phyloP scores from a whole-genome alignment of 805 yeast species.

The Hanseniaspora jakobsenii region DNA sequence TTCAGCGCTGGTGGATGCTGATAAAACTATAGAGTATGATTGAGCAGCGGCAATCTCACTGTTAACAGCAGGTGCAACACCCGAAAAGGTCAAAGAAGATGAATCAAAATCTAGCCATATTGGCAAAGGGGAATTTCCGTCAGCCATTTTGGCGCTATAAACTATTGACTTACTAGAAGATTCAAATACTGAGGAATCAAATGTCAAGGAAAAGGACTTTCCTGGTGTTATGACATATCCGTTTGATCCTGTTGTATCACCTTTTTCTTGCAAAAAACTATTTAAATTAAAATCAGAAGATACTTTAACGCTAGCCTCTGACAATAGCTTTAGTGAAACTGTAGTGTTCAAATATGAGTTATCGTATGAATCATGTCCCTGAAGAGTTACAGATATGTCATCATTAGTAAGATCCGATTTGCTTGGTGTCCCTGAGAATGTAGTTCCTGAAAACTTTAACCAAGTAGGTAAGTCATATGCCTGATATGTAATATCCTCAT shows the following conservation, averaged over 20 bases:
- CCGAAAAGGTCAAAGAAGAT: conserved; percentile 54
- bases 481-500: conserved; percentile 37
- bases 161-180: too few relatives aligned
- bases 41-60: conserved; percentile 82
- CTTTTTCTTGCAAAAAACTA: conserved; percentile 47
- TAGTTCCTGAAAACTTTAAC: conserved; percentile 62
- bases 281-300: conserved; percentile 32
- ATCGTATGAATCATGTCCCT: conserved; percentile 55
- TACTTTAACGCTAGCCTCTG: conserved; percentile 32
- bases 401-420: conserved; percentile 30
- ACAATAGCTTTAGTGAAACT: conserved; percentile 46
- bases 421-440: conserved; percentile 58
- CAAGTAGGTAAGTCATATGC: conserved; percentile 58
- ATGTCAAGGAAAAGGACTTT: conserved; percentile 49
- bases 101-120: conserved; percentile 71
- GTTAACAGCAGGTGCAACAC: conserved; percentile 78
- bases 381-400: conserved; percentile 38
- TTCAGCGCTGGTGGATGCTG: conserved; percentile 70
- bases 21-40: conserved; percentile 53
- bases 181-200: too few relatives aligned
- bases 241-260: conserved; percentile 63
- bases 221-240: conserved; percentile 69
- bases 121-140: conserved; percentile 77
- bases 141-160: conserved; percentile 65
- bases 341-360: conserved; percentile 33